These are phyloP conservation scores for Ricinus communis DNA, from an alignment of 345 rosid genomes.

Conservation along the genomic window DNA sequence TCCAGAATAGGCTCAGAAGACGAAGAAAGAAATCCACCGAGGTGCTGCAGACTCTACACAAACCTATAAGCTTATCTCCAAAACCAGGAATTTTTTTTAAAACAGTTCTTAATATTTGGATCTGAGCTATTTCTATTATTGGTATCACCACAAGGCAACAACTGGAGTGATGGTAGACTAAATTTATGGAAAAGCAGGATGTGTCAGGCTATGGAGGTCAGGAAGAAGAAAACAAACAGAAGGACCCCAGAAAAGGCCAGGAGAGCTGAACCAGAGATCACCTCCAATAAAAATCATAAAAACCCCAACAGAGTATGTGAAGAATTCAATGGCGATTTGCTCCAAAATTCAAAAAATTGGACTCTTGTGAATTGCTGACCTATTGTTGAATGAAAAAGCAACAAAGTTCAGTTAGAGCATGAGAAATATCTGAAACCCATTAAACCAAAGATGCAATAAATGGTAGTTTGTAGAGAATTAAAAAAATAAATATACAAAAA, in stretches of 20 bases:
- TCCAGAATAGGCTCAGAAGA: slow-evolving; percentile 18
- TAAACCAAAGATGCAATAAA: slow-evolving; percentile 40
- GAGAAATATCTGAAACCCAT: slow-evolving; percentile 53
- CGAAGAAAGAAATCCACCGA: slow-evolving; percentile 26
- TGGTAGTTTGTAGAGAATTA: slow-evolving; percentile 27
- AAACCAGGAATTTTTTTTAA: slow-evolving; percentile 19
- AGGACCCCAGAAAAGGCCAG: slow-evolving; percentile 37
- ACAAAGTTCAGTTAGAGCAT: slow-evolving; percentile 42
- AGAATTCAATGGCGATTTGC: slow-evolving; percentile 50
- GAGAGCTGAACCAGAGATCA: slow-evolving; percentile 38
- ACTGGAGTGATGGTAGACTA: slow-evolving; percentile 22
- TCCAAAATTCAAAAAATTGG: slow-evolving; percentile 43
- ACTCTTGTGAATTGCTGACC: slow-evolving; percentile 54
- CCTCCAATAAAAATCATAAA: slow-evolving; percentile 39
- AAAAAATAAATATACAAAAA: slow-evolving; percentile 17
- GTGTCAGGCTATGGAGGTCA: slow-evolving; percentile 25
- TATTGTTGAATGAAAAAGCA: slow-evolving; percentile 40
- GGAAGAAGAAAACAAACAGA: slow-evolving; percentile 25
- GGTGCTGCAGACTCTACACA: slow-evolving; percentile 16
- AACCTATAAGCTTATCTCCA: slow-evolving; percentile 25
- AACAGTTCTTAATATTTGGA: slow-evolving; percentile 26
- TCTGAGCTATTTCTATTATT: slow-evolving; percentile 27
- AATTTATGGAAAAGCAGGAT: slow-evolving; percentile 24
- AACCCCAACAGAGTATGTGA: slow-evolving; percentile 35
- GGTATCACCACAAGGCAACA: slow-evolving; percentile 12